A percentile compares a stretch with the other conserved stretches of the same genome.
Conservation (phyloP, 2,329 filamentous ascomycete species). For the Fusarium lyarnte region DNA sequence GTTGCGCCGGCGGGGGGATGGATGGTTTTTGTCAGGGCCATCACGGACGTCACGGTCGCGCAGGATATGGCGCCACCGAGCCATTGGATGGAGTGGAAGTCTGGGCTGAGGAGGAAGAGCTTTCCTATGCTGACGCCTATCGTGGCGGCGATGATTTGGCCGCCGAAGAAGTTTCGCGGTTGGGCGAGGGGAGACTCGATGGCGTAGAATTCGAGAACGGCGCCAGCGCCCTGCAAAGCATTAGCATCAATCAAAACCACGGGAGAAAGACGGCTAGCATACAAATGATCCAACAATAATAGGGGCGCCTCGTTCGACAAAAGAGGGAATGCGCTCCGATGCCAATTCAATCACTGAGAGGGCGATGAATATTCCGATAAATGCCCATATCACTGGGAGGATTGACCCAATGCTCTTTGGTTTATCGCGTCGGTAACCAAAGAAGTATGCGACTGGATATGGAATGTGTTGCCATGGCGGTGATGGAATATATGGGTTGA, state of each 20-base stretch:
- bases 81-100: constrained; percentile 65
- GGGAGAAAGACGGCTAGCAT: no score
- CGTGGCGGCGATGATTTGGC: constrained; percentile 71
- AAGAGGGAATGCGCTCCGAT: constrained; percentile 62
- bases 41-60: constrained; percentile 68
- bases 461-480: constrained; percentile 74
- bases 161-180: constrained; percentile 73
- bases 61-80: constrained; percentile 73
- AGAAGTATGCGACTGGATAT: constrained; percentile 70
- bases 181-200: constrained; percentile 78
- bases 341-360: constrained; percentile 69
- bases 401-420: constrained; percentile 63
- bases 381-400: constrained; percentile 68
- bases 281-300: constrained; percentile 77
- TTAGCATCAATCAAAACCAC: not conserved
- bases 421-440: constrained; percentile 66
- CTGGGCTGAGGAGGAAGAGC: constrained; percentile 65
- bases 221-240: constrained; percentile 70
- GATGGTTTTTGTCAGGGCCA: constrained; percentile 76
- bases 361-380: constrained; percentile 71
- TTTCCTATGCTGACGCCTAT: constrained; percentile 71
- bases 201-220: constrained; percentile 78
- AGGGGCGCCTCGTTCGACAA: constrained; percentile 63
- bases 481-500: constrained; percentile 76
- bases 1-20: constrained; percentile 81